Evolutionary conservation across 2,329 filamentous ascomycete species (phyloP).

Genomic region (Zarea fungicola): DNA sequence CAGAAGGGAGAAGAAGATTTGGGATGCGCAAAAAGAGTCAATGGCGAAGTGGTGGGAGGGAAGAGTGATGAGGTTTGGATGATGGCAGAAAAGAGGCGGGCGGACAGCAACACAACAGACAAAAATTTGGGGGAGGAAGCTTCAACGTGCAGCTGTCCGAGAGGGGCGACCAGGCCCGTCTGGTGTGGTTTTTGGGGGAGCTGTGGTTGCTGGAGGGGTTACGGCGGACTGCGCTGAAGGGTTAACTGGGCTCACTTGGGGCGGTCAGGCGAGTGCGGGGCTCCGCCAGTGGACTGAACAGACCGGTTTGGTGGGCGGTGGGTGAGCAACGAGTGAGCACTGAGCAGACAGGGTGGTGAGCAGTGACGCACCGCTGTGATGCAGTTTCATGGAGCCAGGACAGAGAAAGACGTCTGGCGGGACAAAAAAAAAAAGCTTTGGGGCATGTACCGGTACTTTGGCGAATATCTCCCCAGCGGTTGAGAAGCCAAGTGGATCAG

Average conservation of each 20-base stretch:
- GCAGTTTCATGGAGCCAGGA: too few relatives aligned
- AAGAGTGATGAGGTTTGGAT: conserved; percentile 9
- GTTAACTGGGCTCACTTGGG: too few relatives aligned
- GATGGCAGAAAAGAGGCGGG: conserved; percentile 10
- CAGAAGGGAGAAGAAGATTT: not conserved
- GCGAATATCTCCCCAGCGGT: conserved; percentile 13
- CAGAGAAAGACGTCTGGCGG: too few relatives aligned
- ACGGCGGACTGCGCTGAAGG: too few relatives aligned
- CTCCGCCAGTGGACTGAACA: too few relatives aligned
- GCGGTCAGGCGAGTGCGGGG: too few relatives aligned
- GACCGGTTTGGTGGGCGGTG: too few relatives aligned
- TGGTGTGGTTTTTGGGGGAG: not conserved
- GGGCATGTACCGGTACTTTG: conserved; percentile 16
- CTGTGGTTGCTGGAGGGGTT: too few relatives aligned
- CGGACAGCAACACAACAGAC: not conserved
- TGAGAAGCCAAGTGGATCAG: conserved; percentile 15
- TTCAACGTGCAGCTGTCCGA: conserved; percentile 6
- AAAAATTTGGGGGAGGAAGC: conserved; percentile 10
- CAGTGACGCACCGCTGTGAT: too few relatives aligned
- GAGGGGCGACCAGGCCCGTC: conserved; percentile 4
- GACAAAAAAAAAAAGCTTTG: conserved; percentile 15
- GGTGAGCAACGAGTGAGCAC: too few relatives aligned
- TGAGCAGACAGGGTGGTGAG: not conserved
- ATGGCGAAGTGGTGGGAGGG: conserved; percentile 11
- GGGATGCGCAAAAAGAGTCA: conserved; percentile 8